Percentiles rank a stretch among this genome's conserved stretches.
Conservation (phyloP, 1,139 yeast genomes). For the Groenewaldozyma auringiensis region DNA sequence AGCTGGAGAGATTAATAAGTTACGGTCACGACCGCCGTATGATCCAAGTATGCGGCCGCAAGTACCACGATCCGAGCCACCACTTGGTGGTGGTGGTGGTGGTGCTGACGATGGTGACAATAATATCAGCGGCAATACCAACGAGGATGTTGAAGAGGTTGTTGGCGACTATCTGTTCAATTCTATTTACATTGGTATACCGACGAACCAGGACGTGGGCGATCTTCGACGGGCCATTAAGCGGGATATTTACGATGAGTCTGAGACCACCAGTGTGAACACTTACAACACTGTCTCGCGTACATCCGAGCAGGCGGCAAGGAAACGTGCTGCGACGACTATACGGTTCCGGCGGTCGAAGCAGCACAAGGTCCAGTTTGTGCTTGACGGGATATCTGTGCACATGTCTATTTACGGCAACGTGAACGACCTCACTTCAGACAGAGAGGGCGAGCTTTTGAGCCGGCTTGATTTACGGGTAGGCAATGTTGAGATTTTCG, state of each 20-base stretch:
- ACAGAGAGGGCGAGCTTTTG: conserved; percentile 40
- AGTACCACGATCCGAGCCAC: neutral
- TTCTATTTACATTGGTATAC: conserved; percentile 63
- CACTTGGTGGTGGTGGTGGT: conserved; percentile 4
- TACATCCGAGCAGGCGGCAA: conserved; percentile 3
- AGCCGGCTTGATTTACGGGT: conserved; percentile 41
- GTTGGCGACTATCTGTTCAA: conserved; percentile 63
- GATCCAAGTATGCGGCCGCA: neutral
- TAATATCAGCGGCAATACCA: conserved; percentile 10
- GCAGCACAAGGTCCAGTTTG: conserved; percentile 53
- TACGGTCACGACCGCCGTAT: conserved; percentile 8
- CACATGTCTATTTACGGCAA: conserved; percentile 42
- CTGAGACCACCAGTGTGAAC: conserved; percentile 22
- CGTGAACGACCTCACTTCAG: conserved; percentile 27
- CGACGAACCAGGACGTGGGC: conserved; percentile 43
- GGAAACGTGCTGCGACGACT: conserved; percentile 3
- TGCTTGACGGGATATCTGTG: conserved; percentile 46
- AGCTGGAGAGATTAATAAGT: conserved; percentile 31
- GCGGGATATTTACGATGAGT: conserved; percentile 32
- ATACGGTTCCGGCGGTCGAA: conserved; percentile 59
- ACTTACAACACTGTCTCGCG: conserved; percentile 7
- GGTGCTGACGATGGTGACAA: conserved; percentile 3
- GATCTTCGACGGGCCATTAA: conserved; percentile 49
- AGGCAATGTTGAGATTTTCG: conserved; percentile 55
- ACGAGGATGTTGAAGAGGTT: conserved; percentile 25